Evolutionary conservation across 108 stramenopile genomes (phyloP).

Genomic region (Aurantiochytrium sp.): DNA sequence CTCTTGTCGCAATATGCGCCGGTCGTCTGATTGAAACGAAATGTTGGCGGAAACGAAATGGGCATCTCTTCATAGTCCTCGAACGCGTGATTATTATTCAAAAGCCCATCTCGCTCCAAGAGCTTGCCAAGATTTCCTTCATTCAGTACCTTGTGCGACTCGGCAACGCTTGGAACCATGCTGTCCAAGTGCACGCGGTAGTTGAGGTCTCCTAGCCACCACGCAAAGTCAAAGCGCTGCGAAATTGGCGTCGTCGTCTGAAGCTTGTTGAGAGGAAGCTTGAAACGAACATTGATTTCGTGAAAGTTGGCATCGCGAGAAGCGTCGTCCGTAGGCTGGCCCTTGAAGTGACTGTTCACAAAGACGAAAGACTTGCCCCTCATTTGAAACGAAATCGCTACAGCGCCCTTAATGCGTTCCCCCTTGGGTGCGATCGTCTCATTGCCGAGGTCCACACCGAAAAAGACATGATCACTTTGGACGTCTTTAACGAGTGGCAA

Average conservation of each 20-base stretch:
- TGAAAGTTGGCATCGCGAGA: background rate
- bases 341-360: background rate
- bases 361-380: background rate
- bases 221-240: slow-evolving; percentile 18
- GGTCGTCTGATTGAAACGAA: background rate
- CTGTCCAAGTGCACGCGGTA: slow-evolving; percentile 24
- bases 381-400: background rate
- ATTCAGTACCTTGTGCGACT: background rate
- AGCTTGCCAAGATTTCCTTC: background rate
- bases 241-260: background rate
- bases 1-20: background rate
- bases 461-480: background rate
- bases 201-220: slow-evolving; percentile 33
- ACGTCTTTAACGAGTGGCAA: background rate
- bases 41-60: background rate
- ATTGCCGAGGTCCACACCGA: background rate
- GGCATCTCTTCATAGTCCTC: background rate
- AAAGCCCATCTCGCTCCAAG: background rate
- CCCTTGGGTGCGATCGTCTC: background rate
- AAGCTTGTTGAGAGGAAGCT: background rate
- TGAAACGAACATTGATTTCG: background rate
- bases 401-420: background rate
- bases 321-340: background rate
- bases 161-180: background rate
- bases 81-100: background rate